These are phyloP conservation scores for Cryptosporidium muris DNA, from an alignment of 169 alveolate genomes.

Conservation along the genomic window DNA sequence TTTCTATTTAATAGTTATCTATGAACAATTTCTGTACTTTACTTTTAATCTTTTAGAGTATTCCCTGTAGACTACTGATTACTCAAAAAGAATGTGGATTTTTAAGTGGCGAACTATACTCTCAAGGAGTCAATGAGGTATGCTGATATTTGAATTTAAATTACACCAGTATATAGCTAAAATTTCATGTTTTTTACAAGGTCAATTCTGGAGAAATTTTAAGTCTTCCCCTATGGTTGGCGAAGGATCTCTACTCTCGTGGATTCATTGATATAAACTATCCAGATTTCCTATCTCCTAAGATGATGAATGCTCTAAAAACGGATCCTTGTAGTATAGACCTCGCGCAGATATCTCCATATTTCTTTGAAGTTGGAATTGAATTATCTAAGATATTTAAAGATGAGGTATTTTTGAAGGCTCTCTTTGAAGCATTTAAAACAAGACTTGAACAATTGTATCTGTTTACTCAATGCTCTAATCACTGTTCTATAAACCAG, in stretches of 20 bases:
- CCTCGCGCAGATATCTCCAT: constrained; percentile 34
- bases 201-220: constrained; percentile 42
- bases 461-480: constrained; percentile 23
- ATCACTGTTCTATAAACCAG: constrained; percentile 6
- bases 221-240: constrained; percentile 52
- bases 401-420: constrained; percentile 42
- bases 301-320: constrained; percentile 48
- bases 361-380: constrained; percentile 58
- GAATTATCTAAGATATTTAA: constrained; percentile 10
- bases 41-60: constrained; percentile 1
- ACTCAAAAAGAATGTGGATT: constrained; percentile 65
- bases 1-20: neutral
- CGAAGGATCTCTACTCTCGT: constrained; percentile 26
- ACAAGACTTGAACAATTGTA: constrained; percentile 39
- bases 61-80: constrained; percentile 51
- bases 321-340: constrained; percentile 66
- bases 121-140: constrained; percentile 37
- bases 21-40: neutral
- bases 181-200: neutral
- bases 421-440: constrained; percentile 37
- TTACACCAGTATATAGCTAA: neutral
- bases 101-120: constrained; percentile 9
- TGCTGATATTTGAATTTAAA: neutral
- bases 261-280: constrained; percentile 54
- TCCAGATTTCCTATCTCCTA: constrained; percentile 60